Evolutionary conservation across 2,329 filamentous ascomycete genomes (phyloP), one percentile per base, ranked within the genome.

Genomic region (Botrytis aclada): DNA sequence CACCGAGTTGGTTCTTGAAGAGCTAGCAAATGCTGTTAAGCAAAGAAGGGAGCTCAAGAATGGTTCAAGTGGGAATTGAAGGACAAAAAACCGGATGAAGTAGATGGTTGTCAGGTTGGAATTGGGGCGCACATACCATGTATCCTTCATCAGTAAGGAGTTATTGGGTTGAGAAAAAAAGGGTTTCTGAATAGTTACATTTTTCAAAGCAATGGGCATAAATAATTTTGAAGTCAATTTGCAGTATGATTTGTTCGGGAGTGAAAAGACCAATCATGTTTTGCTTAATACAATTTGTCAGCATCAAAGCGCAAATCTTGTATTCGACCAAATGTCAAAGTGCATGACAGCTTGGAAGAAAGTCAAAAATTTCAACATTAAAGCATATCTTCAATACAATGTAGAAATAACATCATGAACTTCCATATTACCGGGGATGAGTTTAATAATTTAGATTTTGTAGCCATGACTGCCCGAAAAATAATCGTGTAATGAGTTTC

Each of bases 21-120:
- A 86, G 69, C 88, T 99, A 62, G 95, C 95, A 29, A 87, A 90
- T 70, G 93, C 94, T 41, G 93, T 98, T 71, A 90, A 90, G 81
- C 88, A 91, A 81, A 88, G 94, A 79, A 88, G 93, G 81, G 87
- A 85, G 74, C 76, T 84, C 4, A 71, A 71, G 32, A 77, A 77
- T 10, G 71, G 72, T 56, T 63, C 75, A 32, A 76, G 76, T 64
- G 71, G 77, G 41, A 45, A 60, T 20, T 67, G 25, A 54, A 14
- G 45, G 32, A 6, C 25, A n/a, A 41, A 22, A 22, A 5, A 22
- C 18, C 18, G 37, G n/a, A 45, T 29, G 7, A 20, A 43, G 29
- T 12, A 22, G 16, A 43, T 34, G 14, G 22, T n/a, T 22, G 3
- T 29, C 9, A 47, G 39, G 61, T 47, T n/a, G 37, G 43, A 14